A percentile compares a stretch with the other conserved stretches of the same genome.
These are phyloP conservation scores for Thalassiosira mediterranea DNA, from an alignment of 352 stramenopile genomes.

Conservation along the genomic window DNA sequence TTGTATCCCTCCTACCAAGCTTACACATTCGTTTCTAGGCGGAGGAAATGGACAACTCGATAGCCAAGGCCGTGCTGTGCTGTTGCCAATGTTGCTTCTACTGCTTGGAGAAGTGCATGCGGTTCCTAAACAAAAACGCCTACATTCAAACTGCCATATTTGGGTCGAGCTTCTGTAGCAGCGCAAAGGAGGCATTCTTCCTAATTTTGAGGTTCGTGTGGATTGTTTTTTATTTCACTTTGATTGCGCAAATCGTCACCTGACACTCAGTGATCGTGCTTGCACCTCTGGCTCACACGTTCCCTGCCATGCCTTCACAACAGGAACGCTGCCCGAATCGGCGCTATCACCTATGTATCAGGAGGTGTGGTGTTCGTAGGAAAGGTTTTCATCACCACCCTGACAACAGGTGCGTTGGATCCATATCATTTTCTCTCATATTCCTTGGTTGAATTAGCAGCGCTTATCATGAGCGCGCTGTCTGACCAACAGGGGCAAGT, in stretches of 20 bases:
- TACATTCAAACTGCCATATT: slow-evolving; percentile 94
- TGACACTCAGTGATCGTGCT: too few relatives aligned
- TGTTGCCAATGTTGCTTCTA: slow-evolving; percentile 93
- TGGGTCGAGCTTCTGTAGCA: slow-evolving; percentile 88
- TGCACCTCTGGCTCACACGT: too few relatives aligned
- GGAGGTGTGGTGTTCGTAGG: slow-evolving; percentile 91
- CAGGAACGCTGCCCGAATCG: slow-evolving; percentile 92
- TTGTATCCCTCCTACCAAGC: too few relatives aligned
- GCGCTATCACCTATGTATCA: slow-evolving; percentile 88
- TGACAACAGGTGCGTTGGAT: too few relatives aligned
- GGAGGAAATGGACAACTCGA: slow-evolving; percentile 88
- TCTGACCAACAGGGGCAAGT: too few relatives aligned
- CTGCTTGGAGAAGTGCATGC: slow-evolving; percentile 93
- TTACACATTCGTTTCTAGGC: too few relatives aligned
- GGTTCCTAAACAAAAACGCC: slow-evolving; percentile 97
- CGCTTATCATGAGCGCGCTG: too few relatives aligned
- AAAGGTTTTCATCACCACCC: slow-evolving; percentile 86
- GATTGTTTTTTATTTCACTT: too few relatives aligned
- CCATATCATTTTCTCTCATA: too few relatives aligned
- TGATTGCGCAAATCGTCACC: too few relatives aligned
- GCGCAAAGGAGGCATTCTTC: slow-evolving; percentile 93
- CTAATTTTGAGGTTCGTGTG: slow-evolving; percentile 93
- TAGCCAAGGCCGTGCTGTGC: slow-evolving; percentile 87
- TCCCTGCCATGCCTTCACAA: too few relatives aligned
- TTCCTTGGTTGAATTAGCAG: too few relatives aligned